These are phyloP conservation scores for Fusarium albosuccineum DNA, from an alignment of 2,329 filamentous ascomycete genomes.

Conservation along the genomic window DNA sequence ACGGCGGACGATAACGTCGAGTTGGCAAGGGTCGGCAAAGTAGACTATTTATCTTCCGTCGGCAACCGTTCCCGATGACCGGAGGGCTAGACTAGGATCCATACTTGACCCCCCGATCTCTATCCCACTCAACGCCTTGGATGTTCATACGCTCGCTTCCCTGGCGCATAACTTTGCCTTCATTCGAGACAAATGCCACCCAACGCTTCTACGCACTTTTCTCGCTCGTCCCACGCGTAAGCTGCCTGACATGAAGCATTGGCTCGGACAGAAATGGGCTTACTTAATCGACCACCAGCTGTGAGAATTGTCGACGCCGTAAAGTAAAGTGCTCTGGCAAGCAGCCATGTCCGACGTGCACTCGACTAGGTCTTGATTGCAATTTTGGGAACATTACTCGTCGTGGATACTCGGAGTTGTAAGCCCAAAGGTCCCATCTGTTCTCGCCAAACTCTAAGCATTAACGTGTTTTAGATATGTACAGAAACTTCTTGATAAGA, in stretches of 20 bases:
- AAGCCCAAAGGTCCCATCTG: background rate
- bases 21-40: background rate
- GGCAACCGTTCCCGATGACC: background rate
- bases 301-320: conserved; percentile 42
- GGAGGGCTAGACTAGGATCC: background rate
- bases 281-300: conserved; percentile 15
- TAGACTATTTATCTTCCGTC: conserved; percentile 15
- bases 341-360: conserved; percentile 44
- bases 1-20: no score
- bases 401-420: conserved; percentile 43
- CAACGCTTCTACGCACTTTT: background rate
- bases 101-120: background rate
- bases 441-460: background rate
- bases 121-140: background rate
- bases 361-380: conserved; percentile 41
- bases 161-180: background rate
- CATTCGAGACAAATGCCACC: background rate
- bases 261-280: no score
- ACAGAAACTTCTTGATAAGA: conserved; percentile 36
- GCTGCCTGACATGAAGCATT: background rate
- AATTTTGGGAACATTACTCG: conserved; percentile 38
- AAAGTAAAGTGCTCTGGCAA: conserved; percentile 49
- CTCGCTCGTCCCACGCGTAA: conserved; percentile 7
- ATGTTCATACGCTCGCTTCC: background rate
- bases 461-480: conserved; percentile 33